These are phyloP conservation scores for Penicillium salamii DNA, from an alignment of 495 filamentous ascomycete species.

Conservation along the genomic window DNA sequence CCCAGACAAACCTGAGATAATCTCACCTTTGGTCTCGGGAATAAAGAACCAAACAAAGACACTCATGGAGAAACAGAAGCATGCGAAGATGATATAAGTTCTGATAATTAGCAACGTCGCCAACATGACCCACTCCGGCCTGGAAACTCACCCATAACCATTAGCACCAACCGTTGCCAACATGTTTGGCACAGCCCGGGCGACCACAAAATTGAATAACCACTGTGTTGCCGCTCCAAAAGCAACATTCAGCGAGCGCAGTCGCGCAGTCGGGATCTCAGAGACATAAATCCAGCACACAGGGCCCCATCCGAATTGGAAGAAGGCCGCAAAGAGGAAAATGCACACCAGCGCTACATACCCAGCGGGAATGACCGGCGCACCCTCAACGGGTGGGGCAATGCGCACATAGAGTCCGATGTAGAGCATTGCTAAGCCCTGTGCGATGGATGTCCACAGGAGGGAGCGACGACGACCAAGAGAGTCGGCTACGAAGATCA, in stretches of 20 bases:
- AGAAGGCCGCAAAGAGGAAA: constrained; percentile 72
- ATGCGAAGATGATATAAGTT: constrained; percentile 41
- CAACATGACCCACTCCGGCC: constrained; percentile 6
- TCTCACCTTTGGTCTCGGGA: constrained; percentile 67
- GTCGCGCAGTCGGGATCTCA: constrained; percentile 69
- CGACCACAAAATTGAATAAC: constrained; percentile 43
- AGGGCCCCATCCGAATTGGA: constrained; percentile 78
- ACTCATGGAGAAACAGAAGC: constrained; percentile 65
- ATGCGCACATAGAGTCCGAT: constrained; percentile 78
- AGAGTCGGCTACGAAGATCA: constrained; percentile 69
- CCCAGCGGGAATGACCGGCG: constrained; percentile 52
- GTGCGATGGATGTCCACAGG: constrained; percentile 69
- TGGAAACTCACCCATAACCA: constrained; percentile 53
- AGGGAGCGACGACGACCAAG: constrained; percentile 69
- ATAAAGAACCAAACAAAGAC: constrained; percentile 70
- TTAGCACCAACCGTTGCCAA: constrained; percentile 54
- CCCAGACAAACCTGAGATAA: background rate
- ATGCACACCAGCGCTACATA: constrained; percentile 70
- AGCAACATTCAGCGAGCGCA: constrained; percentile 66
- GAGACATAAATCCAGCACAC: constrained; percentile 75
- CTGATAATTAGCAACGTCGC: constrained; percentile 39
- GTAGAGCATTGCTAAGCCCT: constrained; percentile 72
- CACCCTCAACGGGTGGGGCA: constrained; percentile 54
- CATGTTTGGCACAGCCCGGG: constrained; percentile 40
- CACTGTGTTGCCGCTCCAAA: constrained; percentile 64